These are phyloP conservation scores for Pichia sp. DNA, from an alignment of 1,139 yeast species.

Conservation along the genomic window DNA sequence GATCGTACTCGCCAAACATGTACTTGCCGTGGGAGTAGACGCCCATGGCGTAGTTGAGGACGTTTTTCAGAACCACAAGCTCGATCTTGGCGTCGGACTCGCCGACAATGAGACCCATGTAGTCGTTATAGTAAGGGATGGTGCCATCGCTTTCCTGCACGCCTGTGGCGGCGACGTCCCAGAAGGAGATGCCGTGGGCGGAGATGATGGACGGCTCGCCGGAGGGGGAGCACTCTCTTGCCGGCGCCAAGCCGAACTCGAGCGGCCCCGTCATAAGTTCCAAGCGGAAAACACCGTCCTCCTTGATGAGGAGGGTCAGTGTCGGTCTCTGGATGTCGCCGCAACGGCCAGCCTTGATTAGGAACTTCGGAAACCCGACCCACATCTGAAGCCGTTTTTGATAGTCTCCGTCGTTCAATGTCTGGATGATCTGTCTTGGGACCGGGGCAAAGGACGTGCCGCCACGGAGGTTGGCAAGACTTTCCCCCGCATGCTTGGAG, in stretches of 20 bases:
- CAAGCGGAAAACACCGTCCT: conserved; percentile 37
- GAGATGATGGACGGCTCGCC: conserved; percentile 37
- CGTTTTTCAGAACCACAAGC: conserved; percentile 41
- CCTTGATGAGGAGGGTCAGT: conserved; percentile 41
- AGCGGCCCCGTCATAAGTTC: conserved; percentile 41
- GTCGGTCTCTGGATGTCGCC: conserved; percentile 50
- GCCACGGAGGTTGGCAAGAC: conserved; percentile 38
- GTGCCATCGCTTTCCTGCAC: conserved; percentile 8
- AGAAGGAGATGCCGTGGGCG: conserved; percentile 47
- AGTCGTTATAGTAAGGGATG: conserved; percentile 35
- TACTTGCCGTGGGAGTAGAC: conserved; percentile 28
- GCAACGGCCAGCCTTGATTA: conserved; percentile 46
- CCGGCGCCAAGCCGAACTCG: conserved; percentile 40
- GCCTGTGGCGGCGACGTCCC: conserved; percentile 37
- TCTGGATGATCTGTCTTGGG: conserved; percentile 33
- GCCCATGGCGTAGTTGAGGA: conserved; percentile 38
- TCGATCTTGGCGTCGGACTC: conserved; percentile 44
- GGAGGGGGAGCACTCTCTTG: conserved; percentile 23
- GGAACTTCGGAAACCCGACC: conserved; percentile 49
- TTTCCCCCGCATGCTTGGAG: conserved; percentile 17
- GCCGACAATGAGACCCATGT: conserved; percentile 43
- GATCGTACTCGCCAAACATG: conserved; percentile 26
- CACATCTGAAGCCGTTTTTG: conserved; percentile 37
- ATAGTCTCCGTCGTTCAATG: conserved; percentile 34
- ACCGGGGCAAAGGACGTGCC: conserved; percentile 46